These are phyloP conservation scores for Botryosphaeria agaves DNA, from an alignment of 2,329 filamentous ascomycete species.

Conservation along the genomic window DNA sequence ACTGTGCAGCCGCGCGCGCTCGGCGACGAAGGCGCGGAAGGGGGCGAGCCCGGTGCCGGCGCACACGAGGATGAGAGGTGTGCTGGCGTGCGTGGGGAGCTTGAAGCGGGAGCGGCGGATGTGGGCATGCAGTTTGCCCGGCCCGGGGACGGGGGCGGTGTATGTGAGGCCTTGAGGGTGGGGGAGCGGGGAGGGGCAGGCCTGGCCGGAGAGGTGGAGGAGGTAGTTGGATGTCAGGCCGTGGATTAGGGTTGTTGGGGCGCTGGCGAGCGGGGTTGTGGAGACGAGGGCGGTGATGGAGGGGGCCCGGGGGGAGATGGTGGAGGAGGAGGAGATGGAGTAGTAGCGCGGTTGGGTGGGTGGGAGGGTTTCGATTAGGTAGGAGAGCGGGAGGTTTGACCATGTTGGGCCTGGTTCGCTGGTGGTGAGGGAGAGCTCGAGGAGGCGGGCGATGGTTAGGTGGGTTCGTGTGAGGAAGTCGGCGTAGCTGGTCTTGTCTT, in stretches of 20 bases:
- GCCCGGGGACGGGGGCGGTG: constrained; percentile 5
- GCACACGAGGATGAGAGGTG: constrained; percentile 90
- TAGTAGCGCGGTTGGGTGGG: constrained; percentile 15
- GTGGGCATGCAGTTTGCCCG: constrained; percentile 19
- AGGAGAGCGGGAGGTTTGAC: constrained; percentile 10
- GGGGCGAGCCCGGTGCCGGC: constrained; percentile 94
- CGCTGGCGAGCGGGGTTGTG: constrained; percentile 12
- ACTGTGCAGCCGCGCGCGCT: constrained; percentile 68
- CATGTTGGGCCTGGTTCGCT: background rate
- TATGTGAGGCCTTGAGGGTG: constrained; percentile 4
- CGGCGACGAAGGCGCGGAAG: constrained; percentile 89
- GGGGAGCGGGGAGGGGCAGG: background rate
- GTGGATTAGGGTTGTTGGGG: constrained; percentile 9
- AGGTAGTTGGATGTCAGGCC: constrained; percentile 24
- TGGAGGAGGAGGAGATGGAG: constrained; percentile 19
- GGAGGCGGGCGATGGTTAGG: constrained; percentile 20
- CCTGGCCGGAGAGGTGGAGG: constrained; percentile 8
- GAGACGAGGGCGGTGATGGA: constrained; percentile 22
- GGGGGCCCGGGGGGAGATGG: constrained; percentile 16
- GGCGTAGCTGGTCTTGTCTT: constrained; percentile 17
- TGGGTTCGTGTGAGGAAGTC: constrained; percentile 14
- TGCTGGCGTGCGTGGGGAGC: constrained; percentile 34
- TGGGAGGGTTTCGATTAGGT: constrained; percentile 13
- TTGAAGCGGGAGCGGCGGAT: constrained; percentile 28
- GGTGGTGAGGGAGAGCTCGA: constrained; percentile 11